Percentiles rank a stretch among this genome's conserved stretches.
These are phyloP conservation scores for Beauveria sp. DNA, from an alignment of 2,329 filamentous ascomycete genomes.

Conservation along the genomic window DNA sequence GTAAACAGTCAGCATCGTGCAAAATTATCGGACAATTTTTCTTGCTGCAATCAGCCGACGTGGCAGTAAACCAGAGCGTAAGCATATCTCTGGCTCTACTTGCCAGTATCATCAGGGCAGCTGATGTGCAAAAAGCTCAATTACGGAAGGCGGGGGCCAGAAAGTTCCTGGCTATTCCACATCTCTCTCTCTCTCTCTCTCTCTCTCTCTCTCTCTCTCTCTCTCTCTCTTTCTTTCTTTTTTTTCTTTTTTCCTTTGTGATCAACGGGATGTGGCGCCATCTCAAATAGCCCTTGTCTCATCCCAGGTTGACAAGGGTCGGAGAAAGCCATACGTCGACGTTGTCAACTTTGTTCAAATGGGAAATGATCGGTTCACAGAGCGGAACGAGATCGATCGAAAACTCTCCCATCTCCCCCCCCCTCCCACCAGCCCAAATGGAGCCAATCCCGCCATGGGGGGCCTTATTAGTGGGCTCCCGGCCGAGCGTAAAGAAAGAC, in stretches of 20 bases:
- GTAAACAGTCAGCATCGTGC: too few species aligned
- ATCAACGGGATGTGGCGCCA: background rate
- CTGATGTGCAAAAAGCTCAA: too few species aligned
- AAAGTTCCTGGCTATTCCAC: background rate
- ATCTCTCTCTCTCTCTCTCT: background rate
- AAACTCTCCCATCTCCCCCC: background rate
- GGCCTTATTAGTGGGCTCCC: background rate
- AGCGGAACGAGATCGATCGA: constrained; percentile 1
- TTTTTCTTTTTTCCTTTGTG: too few species aligned
- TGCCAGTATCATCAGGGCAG: too few species aligned
- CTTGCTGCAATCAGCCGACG: too few species aligned
- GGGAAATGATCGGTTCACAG: background rate
- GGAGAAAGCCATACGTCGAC: background rate
- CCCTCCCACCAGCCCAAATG: background rate
- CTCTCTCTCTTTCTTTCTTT: too few species aligned
- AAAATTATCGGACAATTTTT: too few species aligned
- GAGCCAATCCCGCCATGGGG: background rate
- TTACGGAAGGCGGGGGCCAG: background rate
- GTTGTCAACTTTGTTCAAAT: background rate
- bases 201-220: too few species aligned
- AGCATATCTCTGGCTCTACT: too few species aligned
- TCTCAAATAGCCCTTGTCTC: background rate
- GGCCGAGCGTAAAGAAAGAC: background rate
- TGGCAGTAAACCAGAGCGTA: too few species aligned
- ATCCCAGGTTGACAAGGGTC: constrained; percentile 9